A percentile compares a stretch with the other conserved stretches of the same genome.
These are phyloP conservation scores for Ustilago nuda DNA, from an alignment of 1,284 basidiomycete species.

Conservation along the genomic window DNA sequence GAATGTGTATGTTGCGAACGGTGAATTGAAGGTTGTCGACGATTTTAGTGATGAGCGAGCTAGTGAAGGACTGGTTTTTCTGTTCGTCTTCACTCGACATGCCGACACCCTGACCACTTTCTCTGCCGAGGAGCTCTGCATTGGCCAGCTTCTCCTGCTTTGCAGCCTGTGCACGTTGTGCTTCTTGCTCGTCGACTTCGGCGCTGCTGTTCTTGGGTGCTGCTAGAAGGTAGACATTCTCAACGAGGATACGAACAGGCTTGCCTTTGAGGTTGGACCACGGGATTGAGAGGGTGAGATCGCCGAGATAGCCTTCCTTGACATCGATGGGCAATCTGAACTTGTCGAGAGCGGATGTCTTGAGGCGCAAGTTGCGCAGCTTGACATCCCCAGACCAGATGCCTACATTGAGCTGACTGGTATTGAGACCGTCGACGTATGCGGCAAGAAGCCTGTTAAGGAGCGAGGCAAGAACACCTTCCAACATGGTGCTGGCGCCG, in stretches of 20 bases:
- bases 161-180: constrained; percentile 81
- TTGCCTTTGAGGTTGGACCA: constrained; percentile 95
- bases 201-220: constrained; percentile 80
- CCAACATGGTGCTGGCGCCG: constrained; percentile 54
- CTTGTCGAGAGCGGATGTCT: constrained; percentile 94
- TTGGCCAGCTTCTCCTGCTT: constrained; percentile 90
- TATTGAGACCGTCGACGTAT: constrained; percentile 96
- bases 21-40: constrained; percentile 97
- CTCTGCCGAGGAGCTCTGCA: constrained; percentile 80
- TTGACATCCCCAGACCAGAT: constrained; percentile 92
- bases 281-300: constrained; percentile 90
- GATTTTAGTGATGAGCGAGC: constrained; percentile 88
- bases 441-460: constrained; percentile 88
- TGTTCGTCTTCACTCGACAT: constrained; percentile 74
- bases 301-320: constrained; percentile 90
- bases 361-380: constrained; percentile 81
- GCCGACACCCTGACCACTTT: constrained; percentile 33
- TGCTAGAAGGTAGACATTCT: constrained; percentile 96
- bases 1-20: constrained; percentile 75
- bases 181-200: constrained; percentile 82
- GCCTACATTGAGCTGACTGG: constrained; percentile 93
- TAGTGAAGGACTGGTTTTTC: constrained; percentile 83
- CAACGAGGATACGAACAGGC: constrained; percentile 90
- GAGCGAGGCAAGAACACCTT: constrained; percentile 67
- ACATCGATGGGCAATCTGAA: constrained; percentile 97